Evolutionary conservation across 169 alveolate genomes (phyloP), one percentile per base, ranked within the genome.

Genomic region (Theileria sp.): DNA sequence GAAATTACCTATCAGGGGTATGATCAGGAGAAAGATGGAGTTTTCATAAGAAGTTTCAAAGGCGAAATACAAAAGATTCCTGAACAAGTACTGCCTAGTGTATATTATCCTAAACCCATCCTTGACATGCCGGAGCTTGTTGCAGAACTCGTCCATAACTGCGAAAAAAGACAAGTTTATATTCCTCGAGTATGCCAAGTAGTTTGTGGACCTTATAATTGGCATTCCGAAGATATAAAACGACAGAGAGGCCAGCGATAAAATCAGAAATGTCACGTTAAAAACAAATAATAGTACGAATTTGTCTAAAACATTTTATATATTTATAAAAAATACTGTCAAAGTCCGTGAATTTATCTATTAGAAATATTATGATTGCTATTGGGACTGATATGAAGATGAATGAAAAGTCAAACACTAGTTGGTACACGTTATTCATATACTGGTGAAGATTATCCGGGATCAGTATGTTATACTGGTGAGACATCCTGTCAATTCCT

Each of bases 401-500:
- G 69, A 84, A 80, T 8, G 93, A 88, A 13, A 74, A 58, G 75
- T 74, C 91, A 66, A 86, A 86, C 13, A 77, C 83, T 17, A 60
- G 28, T 51, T 82, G 89, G 79, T 81, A 87, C 8, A 67, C 58
- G 12, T 44, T 49, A 44, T 70, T 74, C 71, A 84, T 67, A 12
- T 34, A 38, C 79, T 50, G 62, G 32, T 78, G 81, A 23, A 62
- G 28, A 19, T 23, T 73, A 17, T 87, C 88, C 12, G 88, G 66
- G 5, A 88, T 49, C 13, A 77, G 68, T 26, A 86, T 68, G 51
- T 75, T 77, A 32, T 80, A 66, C 66, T 86, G 87, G 34, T 62
- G 77, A 23, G 84, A 70, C 30, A 88, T 60, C 9, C 90, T 74
- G 58, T 88, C 93, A 7, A 88, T n/a, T 0, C 93, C 93, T 32